A percentile compares a stretch with the other conserved stretches of the same genome.
Evolutionary conservation across 805 yeast species (phyloP).

Genomic region (Candida broadrunensis): DNA sequence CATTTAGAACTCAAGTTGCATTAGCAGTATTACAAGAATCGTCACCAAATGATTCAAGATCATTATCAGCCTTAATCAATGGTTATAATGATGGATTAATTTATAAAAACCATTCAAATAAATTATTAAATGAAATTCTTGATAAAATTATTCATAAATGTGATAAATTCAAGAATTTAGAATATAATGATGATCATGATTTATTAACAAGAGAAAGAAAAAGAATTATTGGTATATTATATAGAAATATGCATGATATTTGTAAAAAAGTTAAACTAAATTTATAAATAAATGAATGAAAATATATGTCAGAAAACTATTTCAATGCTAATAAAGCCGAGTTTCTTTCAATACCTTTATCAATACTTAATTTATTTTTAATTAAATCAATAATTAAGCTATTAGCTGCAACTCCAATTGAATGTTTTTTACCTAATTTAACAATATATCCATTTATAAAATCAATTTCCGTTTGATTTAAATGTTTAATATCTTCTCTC

Average conservation of each 20-base stretch:
- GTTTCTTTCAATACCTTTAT: constrained; percentile 21
- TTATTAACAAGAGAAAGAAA: constrained; percentile 12
- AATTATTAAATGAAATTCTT: constrained; percentile 31
- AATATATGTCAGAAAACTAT: not conserved
- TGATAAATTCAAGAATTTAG: constrained; percentile 14
- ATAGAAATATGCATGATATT: constrained; percentile 22
- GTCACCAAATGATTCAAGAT: constrained; percentile 24
- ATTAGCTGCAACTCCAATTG: constrained; percentile 46
- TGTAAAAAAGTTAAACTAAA: constrained; percentile 13
- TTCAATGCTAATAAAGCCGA: constrained; percentile 4
- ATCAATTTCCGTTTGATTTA: constrained; percentile 71
- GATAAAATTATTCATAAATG: constrained; percentile 21
- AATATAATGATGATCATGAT: constrained; percentile 14
- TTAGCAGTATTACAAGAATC: constrained; percentile 53
- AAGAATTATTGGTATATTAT: constrained; percentile 19
- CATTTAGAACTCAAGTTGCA: constrained; percentile 76
- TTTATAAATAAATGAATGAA: constrained; percentile 1
- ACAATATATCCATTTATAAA: constrained; percentile 82
- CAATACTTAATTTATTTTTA: constrained; percentile 31
- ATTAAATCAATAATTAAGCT: constrained; percentile 45
- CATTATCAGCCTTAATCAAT: constrained; percentile 35
- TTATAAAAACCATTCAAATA: constrained; percentile 28
- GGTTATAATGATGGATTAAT: constrained; percentile 49
- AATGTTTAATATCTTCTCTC: constrained; percentile 60
- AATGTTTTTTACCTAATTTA: constrained; percentile 46